Percentiles rank a stretch among this genome's conserved stretches.
Evolutionary conservation across 331 rosid species (phyloP).

Genomic region (Acacia pycnantha): DNA sequence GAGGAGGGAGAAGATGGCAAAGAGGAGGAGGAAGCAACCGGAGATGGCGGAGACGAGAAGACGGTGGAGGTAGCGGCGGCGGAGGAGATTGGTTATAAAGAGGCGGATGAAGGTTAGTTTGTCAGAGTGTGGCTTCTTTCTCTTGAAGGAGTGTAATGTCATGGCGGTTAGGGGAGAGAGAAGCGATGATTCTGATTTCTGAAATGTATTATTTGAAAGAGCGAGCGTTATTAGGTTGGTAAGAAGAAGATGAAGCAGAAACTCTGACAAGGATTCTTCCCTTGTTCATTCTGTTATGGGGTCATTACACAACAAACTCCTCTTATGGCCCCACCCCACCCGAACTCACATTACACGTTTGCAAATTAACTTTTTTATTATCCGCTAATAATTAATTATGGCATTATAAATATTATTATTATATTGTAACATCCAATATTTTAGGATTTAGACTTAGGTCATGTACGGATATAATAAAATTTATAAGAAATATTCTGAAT

Average conservation of each 20-base stretch:
- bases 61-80: constrained; percentile 50
- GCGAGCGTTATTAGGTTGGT: background rate
- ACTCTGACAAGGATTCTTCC: background rate
- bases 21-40: constrained; percentile 52
- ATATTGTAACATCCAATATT: too few relatives aligned
- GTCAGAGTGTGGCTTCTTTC: constrained; percentile 21
- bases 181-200: too few relatives aligned
- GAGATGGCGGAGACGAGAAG: constrained; percentile 54
- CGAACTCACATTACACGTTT: background rate
- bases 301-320: constrained; percentile 17
- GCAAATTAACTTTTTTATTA: too few relatives aligned
- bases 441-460: too few relatives aligned
- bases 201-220: background rate
- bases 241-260: background rate
- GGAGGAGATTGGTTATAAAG: constrained; percentile 31
- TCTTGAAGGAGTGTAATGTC: constrained; percentile 8
- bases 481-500: too few relatives aligned
- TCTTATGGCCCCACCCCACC: constrained; percentile 2
- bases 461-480: too few relatives aligned
- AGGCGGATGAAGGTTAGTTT: constrained; percentile 18
- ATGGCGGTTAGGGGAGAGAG: background rate
- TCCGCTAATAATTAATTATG: too few relatives aligned
- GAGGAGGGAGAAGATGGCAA: constrained; percentile 47
- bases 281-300: background rate
- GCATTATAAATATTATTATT: too few relatives aligned